These are phyloP conservation scores for Coemansia sp. DNA, from an alignment of 192 early-diverging fungal genomes.

Conservation along the genomic window DNA sequence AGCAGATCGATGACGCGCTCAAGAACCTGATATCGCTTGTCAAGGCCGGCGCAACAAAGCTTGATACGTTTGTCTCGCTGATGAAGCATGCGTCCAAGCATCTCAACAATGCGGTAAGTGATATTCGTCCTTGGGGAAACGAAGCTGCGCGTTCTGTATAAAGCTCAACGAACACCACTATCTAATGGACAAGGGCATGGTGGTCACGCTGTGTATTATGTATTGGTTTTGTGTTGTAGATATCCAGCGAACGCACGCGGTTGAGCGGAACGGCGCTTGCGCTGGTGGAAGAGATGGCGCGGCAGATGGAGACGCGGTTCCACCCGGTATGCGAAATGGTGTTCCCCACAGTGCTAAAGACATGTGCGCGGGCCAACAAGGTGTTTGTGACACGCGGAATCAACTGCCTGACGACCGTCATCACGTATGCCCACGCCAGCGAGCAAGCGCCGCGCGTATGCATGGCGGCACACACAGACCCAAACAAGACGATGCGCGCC, in stretches of 20 bases:
- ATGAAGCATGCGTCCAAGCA: conserved; percentile 56
- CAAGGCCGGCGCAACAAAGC: conserved; percentile 43
- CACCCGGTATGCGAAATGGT: conserved; percentile 62
- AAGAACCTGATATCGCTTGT: conserved; percentile 49
- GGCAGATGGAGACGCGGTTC: conserved; percentile 62
- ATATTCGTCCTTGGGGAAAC: background rate
- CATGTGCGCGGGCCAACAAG: conserved; percentile 74
- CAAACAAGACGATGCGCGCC: conserved; percentile 64
- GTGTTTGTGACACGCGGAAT: conserved; percentile 66
- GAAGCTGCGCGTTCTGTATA: background rate
- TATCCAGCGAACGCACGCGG: conserved; percentile 72
- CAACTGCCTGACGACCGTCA: conserved; percentile 62
- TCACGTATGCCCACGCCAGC: conserved; percentile 59
- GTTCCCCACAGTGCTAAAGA: conserved; percentile 60
- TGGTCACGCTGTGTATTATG: too few species aligned
- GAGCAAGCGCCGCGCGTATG: conserved; percentile 59
- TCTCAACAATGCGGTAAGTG: conserved; percentile 58
- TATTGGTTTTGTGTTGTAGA: conserved; percentile 48
- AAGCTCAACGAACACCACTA: too few species aligned
- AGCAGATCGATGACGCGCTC: conserved; percentile 61
- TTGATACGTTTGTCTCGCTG: conserved; percentile 47
- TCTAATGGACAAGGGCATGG: background rate
- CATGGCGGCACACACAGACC: conserved; percentile 52
- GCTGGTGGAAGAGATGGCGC: conserved; percentile 65
- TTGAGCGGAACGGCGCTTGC: conserved; percentile 68